Conservation (phyloP, 1,284 basidiomycete species). For the Boletellus deceptivus region DNA sequence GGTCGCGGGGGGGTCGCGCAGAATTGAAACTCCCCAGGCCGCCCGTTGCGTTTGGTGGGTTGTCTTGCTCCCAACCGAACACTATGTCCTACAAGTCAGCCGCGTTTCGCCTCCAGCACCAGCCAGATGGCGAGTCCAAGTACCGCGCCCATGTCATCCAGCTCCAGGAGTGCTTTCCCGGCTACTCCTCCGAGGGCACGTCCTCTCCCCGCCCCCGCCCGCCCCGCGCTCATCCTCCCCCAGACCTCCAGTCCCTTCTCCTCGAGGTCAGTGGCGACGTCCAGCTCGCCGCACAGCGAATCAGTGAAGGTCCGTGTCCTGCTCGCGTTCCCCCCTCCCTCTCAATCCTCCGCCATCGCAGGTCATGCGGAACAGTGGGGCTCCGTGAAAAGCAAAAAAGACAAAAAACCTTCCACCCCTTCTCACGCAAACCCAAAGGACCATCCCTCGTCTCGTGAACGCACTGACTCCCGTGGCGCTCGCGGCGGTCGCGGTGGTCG, state of each 20-base stretch:
- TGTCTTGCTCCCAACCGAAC: slow-evolving; percentile 12
- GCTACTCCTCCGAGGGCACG: slow-evolving; percentile 75
- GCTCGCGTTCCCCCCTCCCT: slow-evolving; percentile 8
- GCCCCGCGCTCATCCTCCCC: slow-evolving; percentile 11
- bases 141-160: slow-evolving; percentile 53
- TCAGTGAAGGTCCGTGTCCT: slow-evolving; percentile 68
- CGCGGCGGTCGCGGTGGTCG: slow-evolving; percentile 66
- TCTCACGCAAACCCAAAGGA: slow-evolving; percentile 46
- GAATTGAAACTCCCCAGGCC: slow-evolving; percentile 33
- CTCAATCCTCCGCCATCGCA: slow-evolving; percentile 32
- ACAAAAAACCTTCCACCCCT: slow-evolving; percentile 56
- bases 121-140: slow-evolving; percentile 40
- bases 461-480: slow-evolving; percentile 61
- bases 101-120: slow-evolving; percentile 39
- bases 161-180: slow-evolving; percentile 76
- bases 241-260: slow-evolving; percentile 77
- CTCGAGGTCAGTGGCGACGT: slow-evolving; percentile 73
- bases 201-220: slow-evolving; percentile 21
- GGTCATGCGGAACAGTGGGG: slow-evolving; percentile 84
- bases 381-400: slow-evolving; percentile 84
- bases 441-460: slow-evolving; percentile 39
- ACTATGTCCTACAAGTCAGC: slow-evolving; percentile 62
- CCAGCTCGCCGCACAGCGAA: slow-evolving; percentile 70
- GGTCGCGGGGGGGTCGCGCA: slow-evolving; percentile 19
- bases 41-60: background rate